phyloP scores from a whole-genome alignment of 2,329 filamentous ascomycete genomes.

The Pseudopithomyces chartarum region DNA sequence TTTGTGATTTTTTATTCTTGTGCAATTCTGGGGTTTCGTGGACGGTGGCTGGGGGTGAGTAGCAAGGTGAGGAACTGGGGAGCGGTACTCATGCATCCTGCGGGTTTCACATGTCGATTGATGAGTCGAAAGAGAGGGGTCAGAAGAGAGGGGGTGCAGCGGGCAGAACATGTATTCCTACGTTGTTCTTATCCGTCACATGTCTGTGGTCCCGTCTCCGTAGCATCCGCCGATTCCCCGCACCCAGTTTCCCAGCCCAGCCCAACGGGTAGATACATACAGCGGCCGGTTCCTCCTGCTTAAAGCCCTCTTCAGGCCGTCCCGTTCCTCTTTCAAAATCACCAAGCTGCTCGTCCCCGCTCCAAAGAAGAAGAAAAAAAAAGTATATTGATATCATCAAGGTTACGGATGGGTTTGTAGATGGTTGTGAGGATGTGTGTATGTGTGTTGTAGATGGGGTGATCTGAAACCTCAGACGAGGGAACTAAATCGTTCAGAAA shows the following conservation, averaged over 20 bases:
- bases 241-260: neutral
- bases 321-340: neutral
- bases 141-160: too few relatives aligned
- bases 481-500: neutral
- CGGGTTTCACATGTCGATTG: too few relatives aligned
- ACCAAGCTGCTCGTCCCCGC: constrained; percentile 5
- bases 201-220: neutral
- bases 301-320: neutral
- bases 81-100: too few relatives aligned
- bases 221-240: too few relatives aligned
- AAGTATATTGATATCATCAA: constrained; percentile 16
- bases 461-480: constrained; percentile 19
- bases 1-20: too few relatives aligned
- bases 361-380: neutral
- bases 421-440: neutral
- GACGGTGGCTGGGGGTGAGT: too few relatives aligned
- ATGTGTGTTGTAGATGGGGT: constrained; percentile 4
- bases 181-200: too few relatives aligned
- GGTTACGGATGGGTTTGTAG: constrained; percentile 16
- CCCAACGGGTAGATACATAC: neutral
- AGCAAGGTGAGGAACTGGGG: too few relatives aligned
- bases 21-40: too few relatives aligned
- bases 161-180: too few relatives aligned
- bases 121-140: too few relatives aligned
- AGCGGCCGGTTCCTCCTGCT: neutral